Evolutionary conservation across 2,329 filamentous ascomycete genomes (phyloP).

Genomic region (Aspergillus sp.): DNA sequence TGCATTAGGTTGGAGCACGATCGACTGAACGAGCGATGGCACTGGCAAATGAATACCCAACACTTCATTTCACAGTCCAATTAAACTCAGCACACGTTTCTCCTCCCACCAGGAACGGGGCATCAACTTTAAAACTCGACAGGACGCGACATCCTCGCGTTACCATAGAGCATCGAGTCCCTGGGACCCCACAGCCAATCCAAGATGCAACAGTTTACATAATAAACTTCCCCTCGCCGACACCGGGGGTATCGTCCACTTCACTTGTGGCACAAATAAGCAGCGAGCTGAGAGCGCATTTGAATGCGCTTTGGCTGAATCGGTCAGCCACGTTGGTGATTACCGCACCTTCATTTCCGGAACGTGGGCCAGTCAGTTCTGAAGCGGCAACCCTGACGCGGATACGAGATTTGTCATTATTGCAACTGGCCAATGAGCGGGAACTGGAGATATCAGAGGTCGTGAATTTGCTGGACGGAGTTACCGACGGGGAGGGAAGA

Average conservation of each 20-base stretch:
- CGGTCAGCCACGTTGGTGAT: slow-evolving; percentile 22
- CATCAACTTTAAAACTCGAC: no score
- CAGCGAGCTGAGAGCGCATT: slow-evolving; percentile 27
- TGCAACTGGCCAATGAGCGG: slow-evolving; percentile 25
- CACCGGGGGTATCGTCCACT: slow-evolving; percentile 3
- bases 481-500: slow-evolving; percentile 18
- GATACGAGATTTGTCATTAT: slow-evolving; percentile 22
- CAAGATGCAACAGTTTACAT: slow-evolving; percentile 32
- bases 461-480: slow-evolving; percentile 19
- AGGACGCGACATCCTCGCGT: no score
- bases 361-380: slow-evolving; percentile 13
- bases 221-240: slow-evolving; percentile 19
- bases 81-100: no score
- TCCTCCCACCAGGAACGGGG: no score
- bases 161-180: no score
- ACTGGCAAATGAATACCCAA: no score
- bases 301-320: slow-evolving; percentile 25
- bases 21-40: no score
- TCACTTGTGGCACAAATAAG: slow-evolving; percentile 10
- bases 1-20: no score
- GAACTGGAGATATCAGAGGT: slow-evolving; percentile 26
- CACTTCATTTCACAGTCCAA: no score
- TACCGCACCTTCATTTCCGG: slow-evolving; percentile 17
- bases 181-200: no score
- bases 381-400: slow-evolving; percentile 19